Percentiles rank a stretch among this genome's conserved stretches.
phyloP scores from a whole-genome alignment of 106 monocot genomes.

The Dactylorhiza incarnata region DNA sequence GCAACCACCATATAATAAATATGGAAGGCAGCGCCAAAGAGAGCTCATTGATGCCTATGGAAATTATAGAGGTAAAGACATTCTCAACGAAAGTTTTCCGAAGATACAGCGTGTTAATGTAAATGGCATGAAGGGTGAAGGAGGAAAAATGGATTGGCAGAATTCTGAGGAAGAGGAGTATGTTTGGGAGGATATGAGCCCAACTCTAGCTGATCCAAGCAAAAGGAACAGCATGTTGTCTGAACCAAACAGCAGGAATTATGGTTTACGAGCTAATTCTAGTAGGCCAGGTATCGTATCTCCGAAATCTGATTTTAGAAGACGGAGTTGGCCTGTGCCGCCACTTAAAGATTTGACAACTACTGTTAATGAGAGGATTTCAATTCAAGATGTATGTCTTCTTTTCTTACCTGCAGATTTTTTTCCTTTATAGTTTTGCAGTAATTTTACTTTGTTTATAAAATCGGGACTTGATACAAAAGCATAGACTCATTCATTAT shows the following conservation, averaged over 20 bases:
- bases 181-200: slow-evolving; percentile 97
- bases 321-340: slow-evolving; percentile 30
- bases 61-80: slow-evolving; percentile 38
- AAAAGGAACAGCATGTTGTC: slow-evolving; percentile 25
- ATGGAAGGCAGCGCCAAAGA: slow-evolving; percentile 42
- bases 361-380: slow-evolving; percentile 34
- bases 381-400: slow-evolving; percentile 22
- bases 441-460: slow-evolving; percentile 1
- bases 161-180: slow-evolving; percentile 92
- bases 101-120: slow-evolving; percentile 44
- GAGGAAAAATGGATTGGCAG: slow-evolving; percentile 52
- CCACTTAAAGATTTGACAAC: slow-evolving; percentile 25
- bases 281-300: slow-evolving; percentile 19
- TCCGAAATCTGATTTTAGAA: slow-evolving; percentile 33
- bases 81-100: slow-evolving; percentile 32
- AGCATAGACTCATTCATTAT: neutral
- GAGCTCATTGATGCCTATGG: slow-evolving; percentile 87
- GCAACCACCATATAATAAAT: slow-evolving; percentile 21
- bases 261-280: slow-evolving; percentile 20
- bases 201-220: slow-evolving; percentile 41
- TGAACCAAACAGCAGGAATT: slow-evolving; percentile 15
- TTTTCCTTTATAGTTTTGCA: neutral
- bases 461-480: neutral
- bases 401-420: slow-evolving; percentile 12
- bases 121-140: slow-evolving; percentile 35